phyloP scores from a whole-genome alignment of 331 rosid genomes.

The Phaseolus coccineus region DNA sequence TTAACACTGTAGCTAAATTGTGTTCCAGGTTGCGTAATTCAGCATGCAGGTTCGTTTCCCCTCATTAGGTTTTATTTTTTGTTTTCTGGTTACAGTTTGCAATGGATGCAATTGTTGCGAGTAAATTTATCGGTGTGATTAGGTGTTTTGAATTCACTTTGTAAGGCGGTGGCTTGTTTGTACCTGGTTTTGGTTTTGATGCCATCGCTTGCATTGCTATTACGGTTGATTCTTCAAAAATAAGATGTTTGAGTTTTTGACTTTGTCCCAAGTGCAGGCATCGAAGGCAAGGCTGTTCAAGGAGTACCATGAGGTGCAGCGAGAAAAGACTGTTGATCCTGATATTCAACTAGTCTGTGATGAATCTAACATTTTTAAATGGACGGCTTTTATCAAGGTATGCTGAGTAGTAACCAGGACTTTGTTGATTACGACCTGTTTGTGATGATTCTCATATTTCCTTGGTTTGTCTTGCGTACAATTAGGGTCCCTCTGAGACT shows the following conservation, averaged over 20 bases:
- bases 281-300: slow-evolving; percentile 95
- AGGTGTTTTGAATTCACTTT: slow-evolving; percentile 27
- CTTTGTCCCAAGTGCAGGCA: slow-evolving; percentile 57
- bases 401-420: not conserved
- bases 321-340: slow-evolving; percentile 90
- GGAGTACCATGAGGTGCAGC: slow-evolving; percentile 97
- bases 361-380: slow-evolving; percentile 90
- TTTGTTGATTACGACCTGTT: not conserved
- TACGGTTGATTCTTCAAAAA: not conserved
- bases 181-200: slow-evolving; percentile 27
- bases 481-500: slow-evolving; percentile 98
- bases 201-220: not conserved
- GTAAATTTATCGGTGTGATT: not conserved
- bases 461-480: slow-evolving; percentile 34
- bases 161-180: slow-evolving; percentile 7
- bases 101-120: slow-evolving; percentile 26
- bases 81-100: not conserved
- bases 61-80: not conserved
- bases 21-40: slow-evolving; percentile 14
- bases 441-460: slow-evolving; percentile 8
- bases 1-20: slow-evolving; percentile 25
- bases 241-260: not conserved
- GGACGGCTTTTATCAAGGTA: slow-evolving; percentile 97
- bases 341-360: slow-evolving; percentile 92
- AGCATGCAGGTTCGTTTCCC: slow-evolving; percentile 54